These are phyloP conservation scores for Stephania japonica DNA, from an alignment of 164 flowering plant species.

Conservation along the genomic window DNA sequence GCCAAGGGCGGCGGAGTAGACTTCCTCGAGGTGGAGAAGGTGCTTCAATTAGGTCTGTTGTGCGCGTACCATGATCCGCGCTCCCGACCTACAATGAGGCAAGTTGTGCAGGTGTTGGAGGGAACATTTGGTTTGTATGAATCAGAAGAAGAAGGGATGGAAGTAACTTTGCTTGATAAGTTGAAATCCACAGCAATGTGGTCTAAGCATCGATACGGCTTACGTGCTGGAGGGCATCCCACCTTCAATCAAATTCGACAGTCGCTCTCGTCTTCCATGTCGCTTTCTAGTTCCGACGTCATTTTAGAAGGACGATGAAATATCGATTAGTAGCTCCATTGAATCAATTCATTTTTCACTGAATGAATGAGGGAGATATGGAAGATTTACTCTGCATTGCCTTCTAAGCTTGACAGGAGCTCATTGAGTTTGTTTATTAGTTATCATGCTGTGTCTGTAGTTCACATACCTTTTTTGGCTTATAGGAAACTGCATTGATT, in stretches of 20 bases:
- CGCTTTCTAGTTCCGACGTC: conserved; percentile 25
- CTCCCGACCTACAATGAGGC: conserved; percentile 39
- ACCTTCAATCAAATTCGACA: conserved; percentile 27
- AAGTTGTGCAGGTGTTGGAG: conserved; percentile 34
- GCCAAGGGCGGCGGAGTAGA: conserved; percentile 13
- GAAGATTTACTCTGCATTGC: neutral
- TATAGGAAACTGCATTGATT: neutral
- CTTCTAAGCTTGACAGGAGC: neutral
- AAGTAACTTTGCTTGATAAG: conserved; percentile 23
- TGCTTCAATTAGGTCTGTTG: conserved; percentile 35
- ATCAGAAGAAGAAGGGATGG: conserved; percentile 20
- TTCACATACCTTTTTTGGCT: neutral
- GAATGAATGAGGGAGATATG: neutral
- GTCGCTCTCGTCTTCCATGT: conserved; percentile 17
- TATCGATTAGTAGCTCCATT: neutral
- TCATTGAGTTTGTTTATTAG: neutral
- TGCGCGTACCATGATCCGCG: conserved; percentile 36
- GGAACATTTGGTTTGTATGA: conserved; percentile 15
- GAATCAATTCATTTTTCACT: neutral
- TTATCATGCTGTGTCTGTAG: neutral
- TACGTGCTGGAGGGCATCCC: conserved; percentile 19
- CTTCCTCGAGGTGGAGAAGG: conserved; percentile 26
- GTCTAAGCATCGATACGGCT: conserved; percentile 15
- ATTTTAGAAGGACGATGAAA: conserved; percentile 28
- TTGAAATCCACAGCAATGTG: conserved; percentile 18